Base-by-base conservation (phyloP, 768 basidiomycete genomes). In the Hemileccinum impolitum region DNA sequence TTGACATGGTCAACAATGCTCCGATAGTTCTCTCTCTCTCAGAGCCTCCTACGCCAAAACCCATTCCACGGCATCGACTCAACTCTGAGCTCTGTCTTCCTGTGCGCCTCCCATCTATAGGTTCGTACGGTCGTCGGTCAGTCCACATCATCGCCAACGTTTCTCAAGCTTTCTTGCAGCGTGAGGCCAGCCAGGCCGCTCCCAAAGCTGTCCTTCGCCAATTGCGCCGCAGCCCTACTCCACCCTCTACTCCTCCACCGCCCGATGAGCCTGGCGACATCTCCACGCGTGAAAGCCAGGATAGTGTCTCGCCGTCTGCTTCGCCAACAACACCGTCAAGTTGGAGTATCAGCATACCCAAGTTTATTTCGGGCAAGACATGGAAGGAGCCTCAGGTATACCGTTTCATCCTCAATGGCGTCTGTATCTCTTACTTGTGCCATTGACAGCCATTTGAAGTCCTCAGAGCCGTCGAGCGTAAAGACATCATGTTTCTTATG, bases 401-500 rank as follows among this genome's bases (percentile, higher is more conserved):
- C 56, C 10, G 23, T 32, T 19, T 41, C 17, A 10, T 38, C 12
- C 36, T 26, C 3, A 13, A 6, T 18, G 14, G 11, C 6, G 15
- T 39, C 18, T 2, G 28, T 21, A 32, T 36, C 28, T 26, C 19
- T 41, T 25, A 43, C 50, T 1, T 6, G 50, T 18, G 39, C 35
- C 43, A 12, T 38, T 6, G 18, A 23, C 39, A 83, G 73, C 75
- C 81, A 0, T 83, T 74, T 52, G 76, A 94, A 71, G 72, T 96
- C 0, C 80, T 94, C 60, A 75, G 85, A 43, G 94, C 94, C 2
- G 78, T 97, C 18, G 94, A 98, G 58, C 74, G 75, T 32, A 87
- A 87, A 60, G 88, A 97, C 67, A 72, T 95, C 30, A 77, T 81
- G 65, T 87, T 81, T 62, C 73, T 94, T 8, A 89, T 90, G 86